phyloP scores from a whole-genome alignment of 2,329 filamentous ascomycete species.

The Lachnellula occidentalis region DNA sequence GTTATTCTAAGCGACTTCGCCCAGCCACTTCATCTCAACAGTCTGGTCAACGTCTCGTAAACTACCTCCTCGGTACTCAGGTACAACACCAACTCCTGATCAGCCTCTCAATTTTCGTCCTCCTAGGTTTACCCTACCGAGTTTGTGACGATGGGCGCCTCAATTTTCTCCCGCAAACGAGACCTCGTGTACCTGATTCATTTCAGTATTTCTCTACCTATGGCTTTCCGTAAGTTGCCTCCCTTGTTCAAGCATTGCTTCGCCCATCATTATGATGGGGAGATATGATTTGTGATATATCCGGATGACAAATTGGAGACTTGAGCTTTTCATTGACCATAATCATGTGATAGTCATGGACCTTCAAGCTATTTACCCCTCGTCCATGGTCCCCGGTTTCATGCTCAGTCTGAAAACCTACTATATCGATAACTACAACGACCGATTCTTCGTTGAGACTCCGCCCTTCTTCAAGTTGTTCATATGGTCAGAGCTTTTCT shows the following conservation, averaged over 20 bases:
- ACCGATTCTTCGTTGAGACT: constrained; percentile 56
- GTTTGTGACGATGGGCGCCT: constrained; percentile 20
- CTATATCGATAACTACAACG: constrained; percentile 56
- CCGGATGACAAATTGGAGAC: not conserved
- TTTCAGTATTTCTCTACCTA: constrained; percentile 55
- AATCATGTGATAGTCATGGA: constrained; percentile 47
- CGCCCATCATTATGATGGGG: no score
- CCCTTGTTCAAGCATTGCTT: not conserved
- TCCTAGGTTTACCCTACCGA: not conserved
- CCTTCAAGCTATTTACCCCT: constrained; percentile 53
- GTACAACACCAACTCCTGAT: no score
- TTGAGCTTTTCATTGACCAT: not conserved
- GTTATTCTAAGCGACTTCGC: no score
- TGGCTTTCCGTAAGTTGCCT: constrained; percentile 51
- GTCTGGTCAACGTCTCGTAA: no score
- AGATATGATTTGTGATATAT: no score
- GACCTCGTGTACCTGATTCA: constrained; percentile 47
- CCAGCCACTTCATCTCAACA: no score
- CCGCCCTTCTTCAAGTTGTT: constrained; percentile 56
- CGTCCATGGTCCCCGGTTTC: constrained; percentile 42
- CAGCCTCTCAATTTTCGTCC: not conserved
- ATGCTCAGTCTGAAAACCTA: constrained; percentile 46
- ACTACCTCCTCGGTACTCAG: no score
- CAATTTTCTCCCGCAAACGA: constrained; percentile 27
- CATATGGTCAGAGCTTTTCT: constrained; percentile 52